Evolutionary conservation across 1,284 basidiomycete species (phyloP).

Genomic region (Chalciporus sp.): DNA sequence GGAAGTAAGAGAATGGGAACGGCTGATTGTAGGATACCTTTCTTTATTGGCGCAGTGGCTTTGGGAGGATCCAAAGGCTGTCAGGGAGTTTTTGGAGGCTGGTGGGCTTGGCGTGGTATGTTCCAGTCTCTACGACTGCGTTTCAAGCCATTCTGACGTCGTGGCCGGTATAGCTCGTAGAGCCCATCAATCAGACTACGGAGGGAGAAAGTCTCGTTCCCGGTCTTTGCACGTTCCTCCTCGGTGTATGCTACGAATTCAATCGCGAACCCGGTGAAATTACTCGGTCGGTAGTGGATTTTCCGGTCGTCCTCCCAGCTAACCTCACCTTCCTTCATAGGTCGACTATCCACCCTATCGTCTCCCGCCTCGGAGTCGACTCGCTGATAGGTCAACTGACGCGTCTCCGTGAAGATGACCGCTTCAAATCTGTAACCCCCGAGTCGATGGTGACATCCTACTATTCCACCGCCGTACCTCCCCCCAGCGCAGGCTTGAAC

Average conservation of each 20-base stretch:
- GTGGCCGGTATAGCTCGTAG: slow-evolving; percentile 69
- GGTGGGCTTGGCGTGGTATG: slow-evolving; percentile 89
- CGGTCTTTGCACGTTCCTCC: slow-evolving; percentile 88
- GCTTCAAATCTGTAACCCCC: slow-evolving; percentile 88
- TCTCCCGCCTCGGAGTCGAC: slow-evolving; percentile 85
- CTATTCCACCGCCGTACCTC: slow-evolving; percentile 34
- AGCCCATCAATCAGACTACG: slow-evolving; percentile 89
- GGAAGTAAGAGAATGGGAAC: slow-evolving; percentile 84
- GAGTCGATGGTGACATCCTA: slow-evolving; percentile 65
- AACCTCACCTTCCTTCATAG: slow-evolving; percentile 41
- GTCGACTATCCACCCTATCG: slow-evolving; percentile 83
- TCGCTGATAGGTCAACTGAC: slow-evolving; percentile 87
- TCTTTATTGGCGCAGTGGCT: slow-evolving; percentile 88
- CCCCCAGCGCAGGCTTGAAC: slow-evolving; percentile 2
- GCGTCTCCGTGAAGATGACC: slow-evolving; percentile 85
- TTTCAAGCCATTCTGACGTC: background rate
- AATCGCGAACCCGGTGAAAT: slow-evolving; percentile 92
- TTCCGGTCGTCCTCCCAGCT: background rate
- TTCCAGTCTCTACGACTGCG: background rate
- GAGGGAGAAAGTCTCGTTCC: slow-evolving; percentile 89
- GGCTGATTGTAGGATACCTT: slow-evolving; percentile 86
- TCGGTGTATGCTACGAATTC: slow-evolving; percentile 95
- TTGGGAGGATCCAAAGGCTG: slow-evolving; percentile 92
- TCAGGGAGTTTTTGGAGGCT: slow-evolving; percentile 88
- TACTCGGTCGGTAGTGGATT: slow-evolving; percentile 59